Base-by-base conservation (phyloP, 169 alveolate species). In the Fabrea salina region DNA sequence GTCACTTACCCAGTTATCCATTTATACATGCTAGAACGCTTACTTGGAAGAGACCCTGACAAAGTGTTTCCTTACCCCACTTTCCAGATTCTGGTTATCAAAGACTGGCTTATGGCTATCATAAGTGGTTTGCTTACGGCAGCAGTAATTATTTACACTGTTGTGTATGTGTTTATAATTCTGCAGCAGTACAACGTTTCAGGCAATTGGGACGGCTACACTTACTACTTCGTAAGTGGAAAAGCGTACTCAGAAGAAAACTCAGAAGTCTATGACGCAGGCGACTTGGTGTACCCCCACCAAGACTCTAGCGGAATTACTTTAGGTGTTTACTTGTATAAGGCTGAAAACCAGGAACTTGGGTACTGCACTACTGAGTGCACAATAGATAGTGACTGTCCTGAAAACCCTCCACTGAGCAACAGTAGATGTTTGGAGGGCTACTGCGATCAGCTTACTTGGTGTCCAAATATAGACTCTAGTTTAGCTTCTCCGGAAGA, bases 291-390 rank as follows among this genome's bases (percentile, higher is more conserved):
- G 8, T 68, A 40, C 61, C 78, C 78, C 7, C 39, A 40, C 19
- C 61, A 68, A 68, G 78, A 68, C 66, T 13, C 50, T 0, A 37
- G 25, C 13, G 78, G 78, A 16, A 8, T 68, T 37, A 43, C n/a
- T 16, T 8, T 68, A 16, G 64, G 64, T 0, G 30, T 68, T 22
- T n/a, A 37, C 27, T 16, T 37, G 8, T 19, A 43, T 16, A 19
- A 30, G 25, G 39, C 44, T 8, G 22, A 19, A 11, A 16, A n/a
- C 40, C 61, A 68, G 39, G 27, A 19, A 16, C 13, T 43, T 16
- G 78, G 61, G 27, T 68, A 68, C 66, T 68, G 78, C 39, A 19
- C 66, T 43, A 43, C n/a, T 44, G 66, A 22, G 7, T 68, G 78
- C 32, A 30, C 8, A 11, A 40, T 22, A 13, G 61, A 68, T 44